These are phyloP conservation scores for Capronia coronata DNA, from an alignment of 2,329 filamentous ascomycete species.

Conservation along the genomic window DNA sequence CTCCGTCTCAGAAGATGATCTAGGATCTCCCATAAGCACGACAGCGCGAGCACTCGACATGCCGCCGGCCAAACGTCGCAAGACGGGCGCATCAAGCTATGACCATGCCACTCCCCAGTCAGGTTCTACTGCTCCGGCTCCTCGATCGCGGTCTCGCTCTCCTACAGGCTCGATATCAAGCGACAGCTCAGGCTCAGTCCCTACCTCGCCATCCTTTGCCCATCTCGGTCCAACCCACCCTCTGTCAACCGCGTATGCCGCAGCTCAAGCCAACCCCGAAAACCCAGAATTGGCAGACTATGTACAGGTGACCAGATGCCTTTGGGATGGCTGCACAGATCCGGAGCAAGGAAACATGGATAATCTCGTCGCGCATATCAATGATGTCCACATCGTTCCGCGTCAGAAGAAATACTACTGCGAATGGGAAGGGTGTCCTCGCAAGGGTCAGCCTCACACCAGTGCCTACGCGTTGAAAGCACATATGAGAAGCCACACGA, in stretches of 20 bases:
- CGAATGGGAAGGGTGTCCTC: constrained; percentile 84
- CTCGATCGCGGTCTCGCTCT: constrained; percentile 31
- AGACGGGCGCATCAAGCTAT: constrained; percentile 40
- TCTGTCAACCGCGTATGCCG: constrained; percentile 29
- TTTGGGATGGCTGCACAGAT: constrained; percentile 67
- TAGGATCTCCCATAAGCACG: constrained; percentile 22
- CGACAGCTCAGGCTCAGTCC: constrained; percentile 81
- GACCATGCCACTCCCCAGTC: constrained; percentile 48
- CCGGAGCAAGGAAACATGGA: constrained; percentile 76
- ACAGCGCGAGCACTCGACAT: constrained; percentile 32
- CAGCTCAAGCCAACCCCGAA: constrained; percentile 31
- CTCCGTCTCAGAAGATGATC: constrained; percentile 31
- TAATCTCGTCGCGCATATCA: constrained; percentile 71
- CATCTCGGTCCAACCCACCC: constrained; percentile 43
- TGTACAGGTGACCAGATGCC: constrained; percentile 65
- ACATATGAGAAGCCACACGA: constrained; percentile 94
- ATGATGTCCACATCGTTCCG: constrained; percentile 88
- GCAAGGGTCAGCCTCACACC: constrained; percentile 86
- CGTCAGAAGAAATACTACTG: constrained; percentile 97
- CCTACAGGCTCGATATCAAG: constrained; percentile 70
- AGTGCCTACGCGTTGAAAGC: constrained; percentile 94
- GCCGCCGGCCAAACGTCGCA: constrained; percentile 45
- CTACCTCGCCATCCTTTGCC: constrained; percentile 62
- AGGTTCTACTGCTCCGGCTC: background rate
- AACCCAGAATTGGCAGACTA: constrained; percentile 28